phyloP scores from a whole-genome alignment of 1,284 basidiomycete species.

The Anthracocystis setariae region DNA sequence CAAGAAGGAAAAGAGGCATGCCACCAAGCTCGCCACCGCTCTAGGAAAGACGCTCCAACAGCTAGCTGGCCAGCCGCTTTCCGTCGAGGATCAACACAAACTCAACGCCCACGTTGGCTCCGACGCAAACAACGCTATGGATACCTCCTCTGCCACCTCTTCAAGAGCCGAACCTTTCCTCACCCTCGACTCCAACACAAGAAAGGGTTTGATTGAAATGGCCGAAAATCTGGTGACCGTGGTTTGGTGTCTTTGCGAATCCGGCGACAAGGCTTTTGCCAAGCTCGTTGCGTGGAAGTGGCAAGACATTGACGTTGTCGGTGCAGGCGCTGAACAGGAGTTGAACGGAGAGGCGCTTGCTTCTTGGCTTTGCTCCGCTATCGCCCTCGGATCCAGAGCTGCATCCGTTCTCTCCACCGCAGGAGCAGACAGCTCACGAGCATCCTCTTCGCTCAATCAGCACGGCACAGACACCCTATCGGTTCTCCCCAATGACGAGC shows the following conservation, averaged over 20 bases:
- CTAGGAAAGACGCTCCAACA: slow-evolving; percentile 43
- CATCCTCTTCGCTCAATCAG: slow-evolving; percentile 10
- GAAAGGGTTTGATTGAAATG: slow-evolving; percentile 54
- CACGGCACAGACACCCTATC: slow-evolving; percentile 17
- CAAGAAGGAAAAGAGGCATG: slow-evolving; percentile 64
- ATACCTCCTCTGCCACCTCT: slow-evolving; percentile 5
- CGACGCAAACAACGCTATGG: slow-evolving; percentile 12
- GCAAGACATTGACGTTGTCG: slow-evolving; percentile 33
- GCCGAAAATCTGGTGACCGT: slow-evolving; percentile 54
- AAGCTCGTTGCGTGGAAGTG: slow-evolving; percentile 50
- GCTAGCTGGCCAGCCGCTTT: slow-evolving; percentile 30
- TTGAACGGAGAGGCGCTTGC: slow-evolving; percentile 41
- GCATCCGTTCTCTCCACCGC: slow-evolving; percentile 33
- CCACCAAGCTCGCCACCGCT: slow-evolving; percentile 52
- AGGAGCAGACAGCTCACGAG: slow-evolving; percentile 21
- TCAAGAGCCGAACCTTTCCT: slow-evolving; percentile 37
- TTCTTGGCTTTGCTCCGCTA: slow-evolving; percentile 50
- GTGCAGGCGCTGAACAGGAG: slow-evolving; percentile 15
- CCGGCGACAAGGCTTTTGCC: slow-evolving; percentile 50
- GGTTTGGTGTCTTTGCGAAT: slow-evolving; percentile 51
- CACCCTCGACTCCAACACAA: slow-evolving; percentile 39
- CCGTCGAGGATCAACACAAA: slow-evolving; percentile 27
- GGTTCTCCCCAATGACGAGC: slow-evolving; percentile 40
- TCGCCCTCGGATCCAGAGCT: slow-evolving; percentile 42
- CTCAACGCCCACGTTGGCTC: slow-evolving; percentile 11